These are phyloP conservation scores for Conticribra weissflogii DNA, from an alignment of 108 stramenopile genomes.

Conservation along the genomic window DNA sequence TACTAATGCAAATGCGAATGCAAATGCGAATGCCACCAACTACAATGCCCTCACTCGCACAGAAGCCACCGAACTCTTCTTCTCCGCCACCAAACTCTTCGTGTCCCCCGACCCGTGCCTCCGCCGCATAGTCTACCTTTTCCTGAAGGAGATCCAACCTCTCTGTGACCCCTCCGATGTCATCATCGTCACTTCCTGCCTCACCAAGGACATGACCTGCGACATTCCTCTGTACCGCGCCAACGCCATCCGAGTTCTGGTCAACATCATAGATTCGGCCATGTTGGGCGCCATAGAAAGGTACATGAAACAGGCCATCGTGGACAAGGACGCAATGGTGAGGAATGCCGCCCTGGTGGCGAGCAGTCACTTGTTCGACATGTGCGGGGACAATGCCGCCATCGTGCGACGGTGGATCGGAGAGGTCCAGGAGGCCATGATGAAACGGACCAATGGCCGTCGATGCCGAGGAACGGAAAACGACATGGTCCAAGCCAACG, in stretches of 20 bases:
- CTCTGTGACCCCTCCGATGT: constrained; percentile 79
- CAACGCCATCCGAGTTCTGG: constrained; percentile 83
- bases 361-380: constrained; percentile 23
- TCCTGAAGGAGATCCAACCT: constrained; percentile 84
- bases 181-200: constrained; percentile 79
- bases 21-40: no score
- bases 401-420: constrained; percentile 61
- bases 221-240: constrained; percentile 79
- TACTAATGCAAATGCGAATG: no score
- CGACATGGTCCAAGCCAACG: constrained; percentile 87
- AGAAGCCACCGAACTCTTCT: constrained; percentile 76
- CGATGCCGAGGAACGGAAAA: no score
- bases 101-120: constrained; percentile 50
- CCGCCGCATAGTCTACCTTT: constrained; percentile 58
- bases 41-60: constrained; percentile 27
- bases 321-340: constrained; percentile 67
- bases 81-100: constrained; percentile 88
- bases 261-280: constrained; percentile 75
- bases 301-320: constrained; percentile 86
- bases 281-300: constrained; percentile 85
- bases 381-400: constrained; percentile 22
- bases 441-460: no score
- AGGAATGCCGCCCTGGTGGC: constrained; percentile 72
- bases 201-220: constrained; percentile 89
- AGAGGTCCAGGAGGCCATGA: constrained; percentile 73